Percentiles rank a stretch among this genome's conserved stretches.
These are phyloP conservation scores for Aspergillus uvarum DNA, from an alignment of 2,329 filamentous ascomycete genomes.

Conservation along the genomic window DNA sequence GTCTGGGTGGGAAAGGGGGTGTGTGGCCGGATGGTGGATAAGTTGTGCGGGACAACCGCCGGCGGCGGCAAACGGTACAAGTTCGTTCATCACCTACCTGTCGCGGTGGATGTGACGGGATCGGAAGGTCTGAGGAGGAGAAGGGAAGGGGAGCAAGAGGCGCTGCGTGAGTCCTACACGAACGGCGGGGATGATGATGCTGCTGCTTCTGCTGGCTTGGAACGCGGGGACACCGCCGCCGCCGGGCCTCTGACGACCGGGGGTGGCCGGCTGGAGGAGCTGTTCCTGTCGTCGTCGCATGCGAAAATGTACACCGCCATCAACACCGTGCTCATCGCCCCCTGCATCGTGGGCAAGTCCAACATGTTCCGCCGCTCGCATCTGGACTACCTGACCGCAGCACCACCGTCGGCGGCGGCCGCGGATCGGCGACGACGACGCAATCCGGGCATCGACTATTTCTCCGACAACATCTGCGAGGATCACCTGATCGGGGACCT, in stretches of 20 bases:
- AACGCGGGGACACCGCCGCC: neutral
- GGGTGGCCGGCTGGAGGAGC: slow-evolving; percentile 85
- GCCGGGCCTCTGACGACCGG: slow-evolving; percentile 45
- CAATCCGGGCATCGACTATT: slow-evolving; percentile 79
- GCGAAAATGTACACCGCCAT: slow-evolving; percentile 98
- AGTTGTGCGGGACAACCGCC: slow-evolving; percentile 66
- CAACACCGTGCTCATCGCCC: slow-evolving; percentile 85
- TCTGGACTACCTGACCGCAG: slow-evolving; percentile 67
- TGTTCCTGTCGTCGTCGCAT: slow-evolving; percentile 90
- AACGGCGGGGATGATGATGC: slow-evolving; percentile 10
- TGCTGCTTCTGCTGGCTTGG: too few relatives aligned
- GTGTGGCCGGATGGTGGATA: slow-evolving; percentile 84
- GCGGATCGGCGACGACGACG: slow-evolving; percentile 31
- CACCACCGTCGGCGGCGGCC: slow-evolving; percentile 47
- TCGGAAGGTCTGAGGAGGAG: slow-evolving; percentile 18
- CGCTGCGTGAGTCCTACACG: slow-evolving; percentile 24
- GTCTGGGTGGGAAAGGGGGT: slow-evolving; percentile 83
- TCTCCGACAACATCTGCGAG: slow-evolving; percentile 95
- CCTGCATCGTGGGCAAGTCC: slow-evolving; percentile 93
- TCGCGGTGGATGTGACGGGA: slow-evolving; percentile 71
- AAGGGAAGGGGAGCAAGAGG: slow-evolving; percentile 25
- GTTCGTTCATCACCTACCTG: slow-evolving; percentile 89
- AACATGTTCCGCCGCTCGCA: slow-evolving; percentile 98
- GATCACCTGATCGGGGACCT: slow-evolving; percentile 94
- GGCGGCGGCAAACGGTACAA: slow-evolving; percentile 62